phyloP scores from a whole-genome alignment of 495 filamentous ascomycete genomes.

The Haplographium delicatum region DNA sequence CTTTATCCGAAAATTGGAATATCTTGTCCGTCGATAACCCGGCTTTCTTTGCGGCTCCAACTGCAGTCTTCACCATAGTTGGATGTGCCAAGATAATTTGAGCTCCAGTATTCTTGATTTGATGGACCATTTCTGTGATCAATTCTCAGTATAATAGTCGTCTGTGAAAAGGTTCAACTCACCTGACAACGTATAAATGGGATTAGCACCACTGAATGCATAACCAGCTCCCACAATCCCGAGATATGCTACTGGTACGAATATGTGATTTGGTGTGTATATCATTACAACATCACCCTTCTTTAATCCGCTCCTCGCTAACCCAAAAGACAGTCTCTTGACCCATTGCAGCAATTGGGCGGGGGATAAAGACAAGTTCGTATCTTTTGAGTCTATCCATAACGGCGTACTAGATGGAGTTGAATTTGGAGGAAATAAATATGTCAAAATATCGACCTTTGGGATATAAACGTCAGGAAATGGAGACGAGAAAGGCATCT shows the following conservation, averaged over 20 bases:
- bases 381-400: slow-evolving; percentile 40
- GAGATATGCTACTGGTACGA: slow-evolving; percentile 41
- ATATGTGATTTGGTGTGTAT: slow-evolving; percentile 42
- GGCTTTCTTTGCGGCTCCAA: slow-evolving; percentile 32
- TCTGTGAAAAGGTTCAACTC: slow-evolving; percentile 6
- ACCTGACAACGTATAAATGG: slow-evolving; percentile 31
- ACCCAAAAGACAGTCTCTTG: slow-evolving; percentile 36
- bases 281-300: slow-evolving; percentile 42
- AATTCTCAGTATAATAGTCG: slow-evolving; percentile 2
- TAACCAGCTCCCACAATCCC: slow-evolving; percentile 38
- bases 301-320: slow-evolving; percentile 32
- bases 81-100: slow-evolving; percentile 33
- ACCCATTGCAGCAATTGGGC: slow-evolving; percentile 36
- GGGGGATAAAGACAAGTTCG: slow-evolving; percentile 31
- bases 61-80: slow-evolving; percentile 30
- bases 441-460: slow-evolving; percentile 37
- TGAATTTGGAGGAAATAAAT: slow-evolving; percentile 37
- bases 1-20: slow-evolving; percentile 45
- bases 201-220: slow-evolving; percentile 32
- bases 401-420: slow-evolving; percentile 33
- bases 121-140: slow-evolving; percentile 33
- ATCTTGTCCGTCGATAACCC: slow-evolving; percentile 35
- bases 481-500: slow-evolving; percentile 32
- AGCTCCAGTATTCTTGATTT: slow-evolving; percentile 36
- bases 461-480: slow-evolving; percentile 32